Conservation (phyloP, 208 protist species). For the Leishmania mexicana region DNA sequence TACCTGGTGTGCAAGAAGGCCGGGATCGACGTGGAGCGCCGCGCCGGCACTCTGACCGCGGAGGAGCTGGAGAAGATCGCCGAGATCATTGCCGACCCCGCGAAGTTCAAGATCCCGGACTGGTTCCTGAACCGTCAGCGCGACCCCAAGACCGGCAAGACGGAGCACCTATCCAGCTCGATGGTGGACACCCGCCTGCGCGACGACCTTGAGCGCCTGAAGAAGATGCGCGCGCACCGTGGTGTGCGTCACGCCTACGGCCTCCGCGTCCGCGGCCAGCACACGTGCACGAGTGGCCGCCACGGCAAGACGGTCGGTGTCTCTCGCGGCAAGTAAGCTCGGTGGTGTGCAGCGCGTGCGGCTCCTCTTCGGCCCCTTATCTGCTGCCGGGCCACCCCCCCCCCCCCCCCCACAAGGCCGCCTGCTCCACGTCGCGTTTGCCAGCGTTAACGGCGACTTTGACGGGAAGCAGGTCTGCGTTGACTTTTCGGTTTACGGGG, state of each 20-base stretch:
- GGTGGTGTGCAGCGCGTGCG: background rate
- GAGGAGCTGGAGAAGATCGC: conserved; percentile 98
- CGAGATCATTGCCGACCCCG: conserved; percentile 97
- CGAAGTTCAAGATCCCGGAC: conserved; percentile 99
- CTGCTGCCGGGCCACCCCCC: background rate
- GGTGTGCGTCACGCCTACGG: conserved; percentile 99
- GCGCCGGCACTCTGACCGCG: conserved; percentile 88
- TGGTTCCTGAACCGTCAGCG: conserved; percentile 99
- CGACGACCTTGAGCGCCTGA: conserved; percentile 99
- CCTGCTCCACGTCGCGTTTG: background rate
- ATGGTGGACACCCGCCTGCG: conserved; percentile 97
- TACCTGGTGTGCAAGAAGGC: conserved; percentile 99
- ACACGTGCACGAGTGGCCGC: conserved; percentile 99
- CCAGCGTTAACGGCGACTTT: background rate
- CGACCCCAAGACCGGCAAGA: conserved; percentile 98
- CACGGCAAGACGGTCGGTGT: conserved; percentile 93
- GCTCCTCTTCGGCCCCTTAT: background rate
- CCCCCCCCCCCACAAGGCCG: background rate
- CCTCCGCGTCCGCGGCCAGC: conserved; percentile 99
- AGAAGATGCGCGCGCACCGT: conserved; percentile 99
- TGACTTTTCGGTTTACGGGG: background rate
- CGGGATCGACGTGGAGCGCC: conserved; percentile 97
- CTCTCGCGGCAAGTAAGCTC: conserved; percentile 69
- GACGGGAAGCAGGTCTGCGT: background rate
- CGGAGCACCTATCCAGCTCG: conserved; percentile 97